Percentiles rank a stretch among this genome's conserved stretches.
phyloP scores from a whole-genome alignment of 2,329 filamentous ascomycete genomes.

The Coniosporium tulheliwenetii region DNA sequence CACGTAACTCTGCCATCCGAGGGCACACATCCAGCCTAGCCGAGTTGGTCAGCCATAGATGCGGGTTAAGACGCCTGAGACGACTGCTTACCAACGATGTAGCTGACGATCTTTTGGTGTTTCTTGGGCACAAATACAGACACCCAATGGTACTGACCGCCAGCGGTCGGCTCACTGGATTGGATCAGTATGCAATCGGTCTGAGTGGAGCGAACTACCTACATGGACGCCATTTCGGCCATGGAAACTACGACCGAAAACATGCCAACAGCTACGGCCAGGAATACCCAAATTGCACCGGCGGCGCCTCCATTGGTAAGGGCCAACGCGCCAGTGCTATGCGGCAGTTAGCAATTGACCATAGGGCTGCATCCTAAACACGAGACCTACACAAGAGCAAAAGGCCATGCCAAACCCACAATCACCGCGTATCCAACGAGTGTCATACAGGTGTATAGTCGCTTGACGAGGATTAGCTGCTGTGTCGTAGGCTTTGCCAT shows the following conservation, averaged over 20 bases:
- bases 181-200: conserved; percentile 11
- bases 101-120: conserved; percentile 38
- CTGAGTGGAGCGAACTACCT: conserved; percentile 1
- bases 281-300: conserved; percentile 36
- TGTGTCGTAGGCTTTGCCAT: neutral
- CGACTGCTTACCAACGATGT: conserved; percentile 26
- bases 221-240: conserved; percentile 36
- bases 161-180: conserved; percentile 34
- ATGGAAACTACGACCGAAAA: conserved; percentile 25
- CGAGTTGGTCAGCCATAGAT: neutral
- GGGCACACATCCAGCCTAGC: conserved; percentile 10
- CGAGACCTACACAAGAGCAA: neutral
- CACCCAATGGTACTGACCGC: conserved; percentile 45
- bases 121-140: conserved; percentile 34
- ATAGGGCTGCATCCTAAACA: neutral
- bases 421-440: neutral
- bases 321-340: conserved; percentile 8
- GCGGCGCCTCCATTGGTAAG: conserved; percentile 34
- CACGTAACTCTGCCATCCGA: conserved; percentile 15
- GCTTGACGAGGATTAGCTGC: neutral
- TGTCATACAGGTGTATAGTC: neutral
- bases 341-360: neutral
- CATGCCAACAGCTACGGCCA: conserved; percentile 32
- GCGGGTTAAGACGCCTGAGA: neutral
- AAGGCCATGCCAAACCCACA: neutral